phyloP scores from a whole-genome alignment of 2,329 filamentous ascomycete genomes.

The Aspergillus nomiae region DNA sequence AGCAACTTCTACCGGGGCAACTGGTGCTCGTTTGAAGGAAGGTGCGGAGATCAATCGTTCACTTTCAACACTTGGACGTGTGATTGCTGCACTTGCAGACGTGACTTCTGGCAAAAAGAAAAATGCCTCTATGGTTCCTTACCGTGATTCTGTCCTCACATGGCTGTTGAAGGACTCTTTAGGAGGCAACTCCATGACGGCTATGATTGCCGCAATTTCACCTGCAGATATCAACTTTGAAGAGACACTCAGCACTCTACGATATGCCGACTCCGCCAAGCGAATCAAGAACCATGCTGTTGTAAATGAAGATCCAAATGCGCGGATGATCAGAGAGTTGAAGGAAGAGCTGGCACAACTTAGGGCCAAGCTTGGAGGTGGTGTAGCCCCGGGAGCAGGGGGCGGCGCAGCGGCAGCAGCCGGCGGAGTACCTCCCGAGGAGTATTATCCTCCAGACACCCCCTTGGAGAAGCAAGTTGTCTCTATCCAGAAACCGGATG shows the following conservation, averaged over 20 bases:
- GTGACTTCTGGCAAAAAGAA: conserved; percentile 81
- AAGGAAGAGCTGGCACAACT: conserved; percentile 91
- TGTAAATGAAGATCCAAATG: conserved; percentile 98
- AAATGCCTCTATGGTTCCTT: conserved; percentile 78
- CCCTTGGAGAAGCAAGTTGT: conserved; percentile 95
- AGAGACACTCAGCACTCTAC: conserved; percentile 90
- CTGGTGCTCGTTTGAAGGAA: conserved; percentile 91
- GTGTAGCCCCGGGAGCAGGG: conserved; percentile 45
- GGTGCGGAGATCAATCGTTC: conserved; percentile 98
- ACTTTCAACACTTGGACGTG: conserved; percentile 91
- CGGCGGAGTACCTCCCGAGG: conserved; percentile 62
- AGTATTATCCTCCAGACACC: conserved; percentile 88
- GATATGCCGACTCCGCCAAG: conserved; percentile 97
- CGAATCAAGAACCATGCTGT: conserved; percentile 99
- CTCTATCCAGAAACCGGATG: conserved; percentile 84
- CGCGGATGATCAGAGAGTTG: conserved; percentile 95
- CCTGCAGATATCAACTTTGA: conserved; percentile 99
- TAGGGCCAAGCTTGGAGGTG: conserved; percentile 77
- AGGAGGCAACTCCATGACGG: conserved; percentile 98
- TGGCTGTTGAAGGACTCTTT: conserved; percentile 97
- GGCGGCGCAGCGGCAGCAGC: conserved; percentile 48
- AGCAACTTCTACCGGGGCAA: conserved; percentile 95
- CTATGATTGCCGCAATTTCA: conserved; percentile 99
- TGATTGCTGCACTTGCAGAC: conserved; percentile 94
- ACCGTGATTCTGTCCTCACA: conserved; percentile 93